Conservation (phyloP, 192 early-diverging fungal genomes). For the Paraglomus occultum region DNA sequence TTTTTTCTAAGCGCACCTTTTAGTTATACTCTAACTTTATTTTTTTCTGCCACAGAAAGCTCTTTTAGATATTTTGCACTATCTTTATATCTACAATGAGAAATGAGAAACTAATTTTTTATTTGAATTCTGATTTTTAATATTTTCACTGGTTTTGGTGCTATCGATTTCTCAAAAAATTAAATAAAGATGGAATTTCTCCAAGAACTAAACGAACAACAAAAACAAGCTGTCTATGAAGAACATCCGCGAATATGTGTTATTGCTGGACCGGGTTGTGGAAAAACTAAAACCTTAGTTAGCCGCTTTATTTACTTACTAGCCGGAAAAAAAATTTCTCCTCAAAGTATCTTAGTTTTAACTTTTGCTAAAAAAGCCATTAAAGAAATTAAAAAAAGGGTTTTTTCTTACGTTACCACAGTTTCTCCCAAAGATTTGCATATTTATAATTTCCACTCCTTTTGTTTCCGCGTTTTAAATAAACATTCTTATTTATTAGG, state of each 20-base stretch:
- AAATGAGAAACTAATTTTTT: too few species aligned
- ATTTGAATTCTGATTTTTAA: too few species aligned
- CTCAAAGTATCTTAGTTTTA: conserved; percentile 8
- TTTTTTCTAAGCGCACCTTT: conserved; percentile 6
- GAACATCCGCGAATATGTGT: conserved; percentile 13
- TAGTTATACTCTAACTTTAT: too few species aligned
- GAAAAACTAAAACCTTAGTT: conserved; percentile 7
- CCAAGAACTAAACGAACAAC: conserved; percentile 20
- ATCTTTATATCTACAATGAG: too few species aligned
- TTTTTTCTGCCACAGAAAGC: too few species aligned
- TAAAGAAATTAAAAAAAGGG: neutral
- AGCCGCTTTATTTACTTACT: neutral
- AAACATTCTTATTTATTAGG: conserved; percentile 13
- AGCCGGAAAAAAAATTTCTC: neutral
- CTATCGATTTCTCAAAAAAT: conserved; percentile 12
- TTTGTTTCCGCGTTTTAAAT: conserved; percentile 4
- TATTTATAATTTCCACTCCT: conserved; percentile 11
- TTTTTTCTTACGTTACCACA: conserved; percentile 8
- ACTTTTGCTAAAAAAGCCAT: conserved; percentile 1
- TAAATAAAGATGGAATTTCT: conserved; percentile 20
- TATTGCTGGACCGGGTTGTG: conserved; percentile 17
- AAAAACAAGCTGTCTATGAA: conserved; percentile 19
- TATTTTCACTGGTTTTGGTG: too few species aligned
- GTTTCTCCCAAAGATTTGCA: conserved; percentile 7
- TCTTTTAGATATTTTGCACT: too few species aligned